Percentiles rank a stretch among this genome's conserved stretches.
Conservation (phyloP, 2,329 filamentous ascomycete genomes). For the Acephala macrosclerotiorum region DNA sequence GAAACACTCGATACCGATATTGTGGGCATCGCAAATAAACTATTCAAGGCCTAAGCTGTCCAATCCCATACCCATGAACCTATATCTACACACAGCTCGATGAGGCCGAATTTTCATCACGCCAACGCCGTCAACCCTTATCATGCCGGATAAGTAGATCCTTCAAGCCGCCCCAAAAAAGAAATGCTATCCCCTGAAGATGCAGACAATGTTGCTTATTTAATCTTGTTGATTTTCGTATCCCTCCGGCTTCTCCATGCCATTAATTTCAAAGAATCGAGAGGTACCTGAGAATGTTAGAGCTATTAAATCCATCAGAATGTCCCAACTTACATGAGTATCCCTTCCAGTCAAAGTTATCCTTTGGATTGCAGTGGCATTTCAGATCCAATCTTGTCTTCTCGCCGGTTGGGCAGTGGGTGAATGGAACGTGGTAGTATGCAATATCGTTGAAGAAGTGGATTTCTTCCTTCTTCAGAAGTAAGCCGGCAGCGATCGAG, state of each 20-base stretch:
- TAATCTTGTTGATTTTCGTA: conserved; percentile 75
- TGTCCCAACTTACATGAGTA: conserved; percentile 82
- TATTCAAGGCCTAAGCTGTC: conserved; percentile 4
- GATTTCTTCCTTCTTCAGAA: conserved; percentile 91
- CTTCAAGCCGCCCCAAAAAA: conserved; percentile 20
- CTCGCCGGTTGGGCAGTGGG: conserved; percentile 93
- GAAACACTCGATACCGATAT: background rate
- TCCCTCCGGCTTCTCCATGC: conserved; percentile 82
- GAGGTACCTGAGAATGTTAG: conserved; percentile 70
- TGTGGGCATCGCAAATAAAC: background rate
- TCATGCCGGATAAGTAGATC: conserved; percentile 33
- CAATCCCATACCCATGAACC: conserved; percentile 11
- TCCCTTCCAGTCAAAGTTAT: conserved; percentile 99
- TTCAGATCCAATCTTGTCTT: conserved; percentile 83
- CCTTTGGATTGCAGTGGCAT: conserved; percentile 92
- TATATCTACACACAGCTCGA: conserved; percentile 9
- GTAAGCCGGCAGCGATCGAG: conserved; percentile 89
- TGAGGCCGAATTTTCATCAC: conserved; percentile 9
- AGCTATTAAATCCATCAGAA: conserved; percentile 9
- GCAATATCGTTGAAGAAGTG: conserved; percentile 99
- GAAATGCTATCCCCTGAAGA: conserved; percentile 24
- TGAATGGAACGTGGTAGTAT: conserved; percentile 98
- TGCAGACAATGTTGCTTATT: conserved; percentile 23
- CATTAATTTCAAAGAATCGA: conserved; percentile 84
- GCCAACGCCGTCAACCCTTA: conserved; percentile 18